Base-by-base conservation (phyloP, 805 yeast genomes). In the Ogataea minuta region DNA sequence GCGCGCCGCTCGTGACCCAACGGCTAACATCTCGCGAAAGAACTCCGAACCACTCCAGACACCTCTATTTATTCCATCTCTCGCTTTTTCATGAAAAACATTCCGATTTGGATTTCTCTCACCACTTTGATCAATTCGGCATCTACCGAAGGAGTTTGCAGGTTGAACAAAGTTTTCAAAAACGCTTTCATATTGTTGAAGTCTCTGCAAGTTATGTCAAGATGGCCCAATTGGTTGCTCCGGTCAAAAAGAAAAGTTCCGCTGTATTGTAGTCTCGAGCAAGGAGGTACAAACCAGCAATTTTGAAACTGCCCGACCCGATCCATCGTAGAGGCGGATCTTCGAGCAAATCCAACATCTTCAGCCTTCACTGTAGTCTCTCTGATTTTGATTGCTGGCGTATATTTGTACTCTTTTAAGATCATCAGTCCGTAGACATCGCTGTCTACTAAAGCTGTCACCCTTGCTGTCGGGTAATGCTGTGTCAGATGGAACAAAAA, bases 371-470 rank as follows among this genome's bases (percentile, higher is more conserved):
- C 16, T 28, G 21, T 19, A 20, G 23, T 9, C 16, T 36, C 33
- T 23, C 28, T 34, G 15, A 39, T 32, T 7, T 29, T 41, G 24
- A 45, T 39, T 1, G 43, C 24, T 3, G 45, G 40, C 8, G 42
- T 48, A 20, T 49, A 49, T 32, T 47, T 54, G 57, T 52, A 70
- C 39, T 70, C 72, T 19, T 64, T 52, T 41, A 69, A 60, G 23
- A 81, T 81, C 47, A 68, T 67, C 8, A 79, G 52, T 0, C 89
- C 89, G 53, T 77, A 77, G 2, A 83, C 74, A 48, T 82, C 89
- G 11, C 82, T 71, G 53, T 82, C 89, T 19, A 79, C 77, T 23
- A 75, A 63, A 1, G 73, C 78, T 14, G 56, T 53, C 1, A 77
- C 53, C 1, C 74, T 75, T 1, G 67, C 52, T 0, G 34, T 8